Conservation (phyloP, 2,329 filamentous ascomycete genomes). For the Alternaria arborescens region DNA sequence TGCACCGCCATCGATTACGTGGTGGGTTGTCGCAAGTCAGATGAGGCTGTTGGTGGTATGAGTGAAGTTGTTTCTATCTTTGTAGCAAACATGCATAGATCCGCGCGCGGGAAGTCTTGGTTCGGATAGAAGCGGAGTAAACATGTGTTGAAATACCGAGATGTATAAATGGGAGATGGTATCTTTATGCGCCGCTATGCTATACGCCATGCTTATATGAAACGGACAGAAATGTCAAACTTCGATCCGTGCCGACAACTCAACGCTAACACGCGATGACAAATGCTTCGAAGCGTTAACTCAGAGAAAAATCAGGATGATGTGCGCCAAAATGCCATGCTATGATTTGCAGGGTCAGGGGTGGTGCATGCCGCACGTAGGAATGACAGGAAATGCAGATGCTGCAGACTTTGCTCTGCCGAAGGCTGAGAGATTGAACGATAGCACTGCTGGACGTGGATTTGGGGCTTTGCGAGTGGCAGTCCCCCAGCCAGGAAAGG, state of each 20-base stretch:
- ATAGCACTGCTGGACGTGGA: neutral
- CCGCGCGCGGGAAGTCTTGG: neutral
- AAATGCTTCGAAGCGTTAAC: neutral
- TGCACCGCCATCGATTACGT: conserved; percentile 4
- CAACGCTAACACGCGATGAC: neutral
- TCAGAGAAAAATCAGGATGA: neutral
- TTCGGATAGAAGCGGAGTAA: neutral
- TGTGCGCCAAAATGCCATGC: neutral
- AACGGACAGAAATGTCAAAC: neutral
- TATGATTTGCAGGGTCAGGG: neutral
- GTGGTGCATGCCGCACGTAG: neutral
- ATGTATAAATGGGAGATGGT: neutral
- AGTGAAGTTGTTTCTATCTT: neutral
- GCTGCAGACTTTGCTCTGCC: neutral
- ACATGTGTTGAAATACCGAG: neutral
- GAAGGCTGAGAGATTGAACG: neutral
- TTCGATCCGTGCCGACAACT: neutral
- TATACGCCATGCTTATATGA: neutral
- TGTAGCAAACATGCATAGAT: neutral
- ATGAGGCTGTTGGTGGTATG: neutral
- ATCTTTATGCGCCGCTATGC: conserved; percentile 1
- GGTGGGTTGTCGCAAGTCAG: neutral
- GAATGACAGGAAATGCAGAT: neutral
- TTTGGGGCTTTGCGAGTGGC: neutral
- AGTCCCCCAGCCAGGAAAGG: neutral